Conservation (phyloP, 2,329 filamentous ascomycete genomes). For the Phyllosticta citrichinensis region DNA sequence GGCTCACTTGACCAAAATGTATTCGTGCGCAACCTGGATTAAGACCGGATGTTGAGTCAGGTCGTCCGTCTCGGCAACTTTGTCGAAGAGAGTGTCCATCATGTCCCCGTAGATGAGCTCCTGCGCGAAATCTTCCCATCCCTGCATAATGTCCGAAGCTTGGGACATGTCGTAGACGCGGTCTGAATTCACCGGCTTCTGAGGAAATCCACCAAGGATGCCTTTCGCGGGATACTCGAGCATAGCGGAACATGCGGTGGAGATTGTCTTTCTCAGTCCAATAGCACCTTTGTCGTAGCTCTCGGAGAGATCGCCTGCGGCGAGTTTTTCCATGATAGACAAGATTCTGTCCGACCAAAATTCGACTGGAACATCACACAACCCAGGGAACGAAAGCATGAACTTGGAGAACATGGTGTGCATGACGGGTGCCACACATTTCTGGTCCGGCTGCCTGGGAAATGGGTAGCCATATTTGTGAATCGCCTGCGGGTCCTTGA, state of each 20-base stretch:
- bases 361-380: conserved; percentile 47
- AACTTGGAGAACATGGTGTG: conserved; percentile 59
- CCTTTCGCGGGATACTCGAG: conserved; percentile 61
- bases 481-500: conserved; percentile 57
- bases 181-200: conserved; percentile 22
- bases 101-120: conserved; percentile 59
- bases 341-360: conserved; percentile 34
- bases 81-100: conserved; percentile 54
- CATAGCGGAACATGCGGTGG: conserved; percentile 59
- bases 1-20: conserved; percentile 59
- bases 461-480: conserved; percentile 63
- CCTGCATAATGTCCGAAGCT: conserved; percentile 50
- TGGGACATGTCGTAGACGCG: conserved; percentile 47
- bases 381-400: conserved; percentile 54
- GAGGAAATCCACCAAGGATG: conserved; percentile 51
- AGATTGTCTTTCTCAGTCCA: conserved; percentile 63
- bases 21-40: conserved; percentile 55
- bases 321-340: conserved; percentile 35
- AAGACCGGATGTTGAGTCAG: conserved; percentile 54
- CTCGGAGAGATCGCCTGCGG: conserved; percentile 61
- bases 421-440: conserved; percentile 52
- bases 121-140: conserved; percentile 58
- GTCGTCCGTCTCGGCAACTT: conserved; percentile 49
- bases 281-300: conserved; percentile 72
- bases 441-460: conserved; percentile 31